Evolutionary conservation across 768 basidiomycete genomes (phyloP).

Genomic region (Mycena kentingensis): DNA sequence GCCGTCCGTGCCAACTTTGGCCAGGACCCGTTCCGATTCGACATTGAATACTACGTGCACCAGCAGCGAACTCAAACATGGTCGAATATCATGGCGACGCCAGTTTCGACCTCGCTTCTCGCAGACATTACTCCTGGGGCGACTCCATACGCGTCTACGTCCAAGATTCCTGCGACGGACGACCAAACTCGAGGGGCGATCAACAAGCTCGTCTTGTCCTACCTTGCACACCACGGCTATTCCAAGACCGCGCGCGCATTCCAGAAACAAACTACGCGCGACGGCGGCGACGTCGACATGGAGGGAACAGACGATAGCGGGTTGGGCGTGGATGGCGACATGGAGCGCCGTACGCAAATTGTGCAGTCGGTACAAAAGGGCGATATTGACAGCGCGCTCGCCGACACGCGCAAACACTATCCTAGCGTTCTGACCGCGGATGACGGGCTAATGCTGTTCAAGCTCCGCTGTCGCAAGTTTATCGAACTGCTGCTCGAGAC

Average conservation of each 20-base stretch:
- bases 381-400: slow-evolving; percentile 69
- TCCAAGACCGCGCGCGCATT: slow-evolving; percentile 70
- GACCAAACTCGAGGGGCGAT: slow-evolving; percentile 60
- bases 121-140: slow-evolving; percentile 21
- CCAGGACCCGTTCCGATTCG: slow-evolving; percentile 80
- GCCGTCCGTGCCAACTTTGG: slow-evolving; percentile 87
- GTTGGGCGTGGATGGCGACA: slow-evolving; percentile 47
- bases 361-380: slow-evolving; percentile 69
- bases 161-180: slow-evolving; percentile 40
- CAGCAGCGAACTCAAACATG: slow-evolving; percentile 67
- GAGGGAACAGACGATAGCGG: slow-evolving; percentile 32
- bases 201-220: slow-evolving; percentile 74
- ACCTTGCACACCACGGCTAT: slow-evolving; percentile 86
- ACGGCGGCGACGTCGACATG: slow-evolving; percentile 57
- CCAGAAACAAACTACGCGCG: slow-evolving; percentile 41
- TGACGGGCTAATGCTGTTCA: slow-evolving; percentile 73
- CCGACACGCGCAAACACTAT: slow-evolving; percentile 55
- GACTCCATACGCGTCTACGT: slow-evolving; percentile 12
- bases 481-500: slow-evolving; percentile 79
- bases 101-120: slow-evolving; percentile 45
- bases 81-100: slow-evolving; percentile 63
- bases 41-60: slow-evolving; percentile 85
- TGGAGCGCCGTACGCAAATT: slow-evolving; percentile 69
- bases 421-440: slow-evolving; percentile 68
- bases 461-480: slow-evolving; percentile 81